Evolutionary conservation across 768 basidiomycete genomes (phyloP), one percentile per base, ranked within the genome.

Genomic region (Suillus subluteus): DNA sequence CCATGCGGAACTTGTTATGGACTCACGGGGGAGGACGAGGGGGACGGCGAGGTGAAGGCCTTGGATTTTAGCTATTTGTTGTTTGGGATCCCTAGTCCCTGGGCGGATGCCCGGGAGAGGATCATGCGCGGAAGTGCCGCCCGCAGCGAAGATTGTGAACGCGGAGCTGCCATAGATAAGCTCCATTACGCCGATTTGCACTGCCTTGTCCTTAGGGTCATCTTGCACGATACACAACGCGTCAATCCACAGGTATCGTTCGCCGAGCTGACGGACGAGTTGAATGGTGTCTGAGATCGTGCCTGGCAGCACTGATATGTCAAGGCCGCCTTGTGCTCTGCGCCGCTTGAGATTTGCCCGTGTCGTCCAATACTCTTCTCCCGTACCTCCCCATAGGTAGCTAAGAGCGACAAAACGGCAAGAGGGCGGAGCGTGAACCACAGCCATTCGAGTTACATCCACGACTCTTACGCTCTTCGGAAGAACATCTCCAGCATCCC

Each of bases 41-140:
- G 72, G 72, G 26, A 70, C 56, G 1, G 73, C 62, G 32, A 74
- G 67, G 58, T 70, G 70, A 59, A 74, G 66, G 4, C 68, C 74
- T 50, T 75, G 68, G n/a, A 74, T 41, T 35, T 64, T 54, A 30
- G 67, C 58, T 56, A 73, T 52, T n/a, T 69, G 65, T 37, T 74
- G 73, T 35, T 67, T 12, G 9, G 32, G n/a, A 12, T 21, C 23
- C 32, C 74, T 68, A 1, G 70, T 74, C 23, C 65, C 63, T n/a
- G 66, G 65, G 18, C 37, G 41, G 21, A 66, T 13, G 41, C 66
- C 64, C 16, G 65, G 40, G 16, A 67, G 44, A n/a, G 63, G 30
- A 54, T 52, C 37, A 23, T 32, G 63, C 16, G 52, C 66, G n/a
- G 38, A 65, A 5, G 32, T 55, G 26, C 64, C 50, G 1, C 37